A percentile compares a stretch with the other conserved stretches of the same genome.
Conservation (phyloP, 305 asterid species). For the Rubia peregrina region DNA sequence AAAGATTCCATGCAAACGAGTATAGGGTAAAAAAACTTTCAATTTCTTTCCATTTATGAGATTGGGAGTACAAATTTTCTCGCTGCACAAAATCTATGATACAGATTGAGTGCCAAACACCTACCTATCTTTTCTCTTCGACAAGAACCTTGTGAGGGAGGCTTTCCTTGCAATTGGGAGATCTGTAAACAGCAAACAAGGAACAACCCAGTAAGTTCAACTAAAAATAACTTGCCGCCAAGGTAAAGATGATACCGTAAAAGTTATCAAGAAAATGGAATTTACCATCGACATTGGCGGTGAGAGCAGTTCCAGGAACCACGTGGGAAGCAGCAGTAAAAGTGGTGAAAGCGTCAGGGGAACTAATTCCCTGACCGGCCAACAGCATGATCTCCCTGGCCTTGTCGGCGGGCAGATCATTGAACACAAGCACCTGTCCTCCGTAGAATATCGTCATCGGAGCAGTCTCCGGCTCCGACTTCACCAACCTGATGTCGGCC, state of each 20-base stretch:
- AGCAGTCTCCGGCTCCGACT: conserved; percentile 35
- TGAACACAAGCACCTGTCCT: conserved; percentile 49
- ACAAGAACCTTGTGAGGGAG: conserved; percentile 59
- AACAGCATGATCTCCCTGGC: conserved; percentile 40
- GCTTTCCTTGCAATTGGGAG: conserved; percentile 61
- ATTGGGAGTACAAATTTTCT: neutral
- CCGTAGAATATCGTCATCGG: conserved; percentile 53
- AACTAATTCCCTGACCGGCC: conserved; percentile 24
- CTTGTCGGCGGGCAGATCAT: conserved; percentile 48
- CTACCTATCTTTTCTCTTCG: conserved; percentile 67
- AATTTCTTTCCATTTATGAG: neutral
- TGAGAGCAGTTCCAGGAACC: conserved; percentile 16
- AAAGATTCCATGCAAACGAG: neutral
- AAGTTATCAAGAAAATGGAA: neutral
- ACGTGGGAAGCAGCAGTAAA: conserved; percentile 26
- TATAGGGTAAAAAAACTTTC: neutral
- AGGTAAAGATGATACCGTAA: neutral
- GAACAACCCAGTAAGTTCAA: neutral
- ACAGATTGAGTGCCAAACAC: conserved; percentile 7
- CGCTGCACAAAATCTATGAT: neutral
- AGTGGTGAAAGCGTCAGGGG: neutral
- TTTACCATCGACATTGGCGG: conserved; percentile 25
- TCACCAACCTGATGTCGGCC: conserved; percentile 9
- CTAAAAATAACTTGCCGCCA: neutral
- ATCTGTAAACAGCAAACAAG: conserved; percentile 26